Conservation (phyloP, 225 moss, liverwort and hornwort genomes). For the Anthoceros angustus region DNA sequence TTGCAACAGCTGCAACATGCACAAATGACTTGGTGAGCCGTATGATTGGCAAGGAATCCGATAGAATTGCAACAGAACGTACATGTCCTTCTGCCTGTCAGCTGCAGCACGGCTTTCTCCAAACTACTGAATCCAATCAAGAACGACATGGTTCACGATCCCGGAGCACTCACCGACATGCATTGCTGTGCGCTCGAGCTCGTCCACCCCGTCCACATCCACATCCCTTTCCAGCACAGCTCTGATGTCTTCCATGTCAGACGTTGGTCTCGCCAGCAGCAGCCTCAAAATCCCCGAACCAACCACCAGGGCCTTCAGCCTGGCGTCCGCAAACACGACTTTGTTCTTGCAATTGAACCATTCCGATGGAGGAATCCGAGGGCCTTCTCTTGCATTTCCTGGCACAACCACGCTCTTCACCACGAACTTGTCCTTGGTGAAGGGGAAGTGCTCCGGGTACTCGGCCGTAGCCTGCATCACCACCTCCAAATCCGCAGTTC, state of each 20-base stretch:
- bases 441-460: conserved; percentile 14
- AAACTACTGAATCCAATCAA: neutral
- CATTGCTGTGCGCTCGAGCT: conserved; percentile 12
- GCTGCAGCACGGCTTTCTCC: neutral
- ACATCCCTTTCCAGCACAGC: conserved; percentile 16
- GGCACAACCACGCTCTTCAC: conserved; percentile 24
- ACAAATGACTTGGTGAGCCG: neutral
- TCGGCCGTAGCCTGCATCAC: conserved; percentile 12
- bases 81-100: neutral
- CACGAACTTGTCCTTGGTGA: conserved; percentile 13
- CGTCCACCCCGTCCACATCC: conserved; percentile 11
- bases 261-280: conserved; percentile 9
- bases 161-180: conserved; percentile 6
- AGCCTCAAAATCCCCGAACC: conserved; percentile 23
- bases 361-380: conserved; percentile 8
- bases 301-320: conserved; percentile 14
- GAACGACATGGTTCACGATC: neutral
- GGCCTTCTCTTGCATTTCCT: conserved; percentile 8
- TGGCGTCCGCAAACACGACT: conserved; percentile 18
- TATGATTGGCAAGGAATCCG: no score
- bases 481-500: conserved; percentile 14
- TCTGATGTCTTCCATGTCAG: conserved; percentile 10
- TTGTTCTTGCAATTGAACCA: conserved; percentile 23
- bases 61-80: neutral
- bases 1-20: conserved; percentile 11